Conservation (phyloP, 345 rosid species). For the Turnera subulata region DNA sequence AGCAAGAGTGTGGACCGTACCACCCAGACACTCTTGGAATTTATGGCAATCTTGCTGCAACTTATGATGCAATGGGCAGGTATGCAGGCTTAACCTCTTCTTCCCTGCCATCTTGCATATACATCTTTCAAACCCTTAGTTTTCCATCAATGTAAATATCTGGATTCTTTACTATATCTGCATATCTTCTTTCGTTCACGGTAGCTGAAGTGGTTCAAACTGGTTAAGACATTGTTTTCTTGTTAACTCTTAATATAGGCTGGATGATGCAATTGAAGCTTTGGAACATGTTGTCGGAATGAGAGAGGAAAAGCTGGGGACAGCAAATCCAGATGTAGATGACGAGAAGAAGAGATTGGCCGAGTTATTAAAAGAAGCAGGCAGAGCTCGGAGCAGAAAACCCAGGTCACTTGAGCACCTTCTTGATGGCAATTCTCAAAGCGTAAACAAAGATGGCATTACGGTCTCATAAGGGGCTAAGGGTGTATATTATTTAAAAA, state of each 20-base stretch:
- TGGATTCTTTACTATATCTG: neutral
- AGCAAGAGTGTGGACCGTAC: slow-evolving; percentile 79
- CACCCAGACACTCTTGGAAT: slow-evolving; percentile 91
- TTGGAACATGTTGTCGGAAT: slow-evolving; percentile 64
- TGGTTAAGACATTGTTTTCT: neutral
- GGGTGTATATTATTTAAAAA: no score
- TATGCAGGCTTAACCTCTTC: slow-evolving; percentile 10
- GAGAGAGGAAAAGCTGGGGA: slow-evolving; percentile 90
- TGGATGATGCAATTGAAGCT: slow-evolving; percentile 76
- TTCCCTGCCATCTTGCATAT: neutral
- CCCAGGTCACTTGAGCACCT: slow-evolving; percentile 74
- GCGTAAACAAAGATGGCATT: slow-evolving; percentile 31
- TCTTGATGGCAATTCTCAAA: slow-evolving; percentile 49
- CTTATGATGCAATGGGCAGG: slow-evolving; percentile 99
- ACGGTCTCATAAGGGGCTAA: slow-evolving; percentile 28
- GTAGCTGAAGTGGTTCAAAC: neutral
- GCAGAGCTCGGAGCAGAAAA: slow-evolving; percentile 67
- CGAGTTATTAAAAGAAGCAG: slow-evolving; percentile 73
- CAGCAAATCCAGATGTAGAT: slow-evolving; percentile 80
- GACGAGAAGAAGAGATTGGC: slow-evolving; percentile 87
- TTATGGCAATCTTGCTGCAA: slow-evolving; percentile 90
- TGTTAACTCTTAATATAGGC: slow-evolving; percentile 36
- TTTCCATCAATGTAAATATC: neutral
- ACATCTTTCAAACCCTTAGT: neutral
- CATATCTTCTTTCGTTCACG: neutral